Evolutionary conservation across 257 asterid genomes (phyloP), one percentile per base, ranked within the genome.

Genomic region (Petunia secreta): DNA sequence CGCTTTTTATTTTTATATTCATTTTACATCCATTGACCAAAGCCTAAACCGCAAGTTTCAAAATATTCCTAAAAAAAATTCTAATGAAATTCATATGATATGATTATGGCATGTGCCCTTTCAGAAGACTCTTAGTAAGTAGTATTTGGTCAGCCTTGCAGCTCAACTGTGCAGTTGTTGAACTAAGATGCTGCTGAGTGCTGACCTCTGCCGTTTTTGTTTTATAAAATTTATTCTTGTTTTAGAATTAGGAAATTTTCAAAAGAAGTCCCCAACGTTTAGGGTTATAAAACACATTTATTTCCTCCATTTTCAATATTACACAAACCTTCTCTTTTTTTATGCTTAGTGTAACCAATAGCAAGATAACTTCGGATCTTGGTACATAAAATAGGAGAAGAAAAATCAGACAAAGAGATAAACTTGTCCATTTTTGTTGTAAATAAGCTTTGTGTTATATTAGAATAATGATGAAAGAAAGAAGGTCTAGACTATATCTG

Each of bases 141-240:
- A n/a, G 40, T 41, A 15, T 7, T 5, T 9, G 14, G 16, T 43
- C 39, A 25, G 16, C 9, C 54, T 63, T 63, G 10, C 66, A 34
- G 46, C 48, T 58, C n/a, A 39, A 81, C 34, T 43, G 58, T 43
- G 79, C 64, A 67, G 86, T 85, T 73, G 90, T 81, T 87, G 78
- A 84, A 86, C 89, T 82, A 85, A 85, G 88, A 85, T 85, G 83
- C 87, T 75, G 62, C 78, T 80, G 25, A 25, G 25, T 25, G 25
- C 25, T 25, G 25, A 25, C 25, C 25, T 25, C 25, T 25, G 25
- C 81, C 62, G 75, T 78, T 69, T 10, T 46, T 15, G 8, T 66
- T 1, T 40, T 41, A 2, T 15, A 41, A 43, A 44, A 3, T 10
- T 48, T 8, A 4, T 13, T 68, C 75, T 58, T n/a, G 41, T 34